Base-by-base conservation (phyloP, 1,284 basidiomycete species). In the Takashimella tepidaria region DNA sequence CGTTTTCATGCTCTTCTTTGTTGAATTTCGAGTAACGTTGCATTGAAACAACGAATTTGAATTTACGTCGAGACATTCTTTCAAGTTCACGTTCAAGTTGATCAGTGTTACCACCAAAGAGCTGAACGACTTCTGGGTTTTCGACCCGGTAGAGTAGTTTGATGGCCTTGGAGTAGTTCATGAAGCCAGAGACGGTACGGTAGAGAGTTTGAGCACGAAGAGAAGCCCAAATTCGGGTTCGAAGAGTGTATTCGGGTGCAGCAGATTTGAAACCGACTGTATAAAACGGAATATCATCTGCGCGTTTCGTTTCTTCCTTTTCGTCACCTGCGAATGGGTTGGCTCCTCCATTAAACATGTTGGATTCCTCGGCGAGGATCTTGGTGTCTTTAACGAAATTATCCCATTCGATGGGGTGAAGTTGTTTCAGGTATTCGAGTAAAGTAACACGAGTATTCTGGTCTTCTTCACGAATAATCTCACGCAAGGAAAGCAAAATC, bases 151-250 rank as follows among this genome's bases (percentile, higher is more conserved):
- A 97, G 25, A 98, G 83, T n/a, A 98, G 81, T 78, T 98, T 98
- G 84, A 98, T 98, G 19, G 96, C 95, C 81, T 98, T 98, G 67
- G 89, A 86, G 77, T 98, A 98, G 80, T 98, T 98, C 96, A 98
- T 98, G 87, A 98, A 98, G 50, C 95, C 96, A 45, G 96, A 97
- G 16, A 98, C 93, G 20, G 95, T 98, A 64, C 96, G 87, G 77
- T 98, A 98, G 27, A 98, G 84, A 3, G 96, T 98, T 79, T 98
- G 96, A 20, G 95, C 95, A 57, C 95, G 90, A 13, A 98, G 82
- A 24, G 93, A 98, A 10, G 95, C 93, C 95, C 95, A 98, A 68
- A 98, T 98, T 76, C 95, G 88, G 13, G 96, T 98, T 61, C 95
- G 92, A 25, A 98, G 83, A 0, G 95, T 98, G 77, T 96, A 98